Evolutionary conservation across 495 filamentous ascomycete genomes (phyloP).

Genomic region (Parathielavia appendiculata): DNA sequence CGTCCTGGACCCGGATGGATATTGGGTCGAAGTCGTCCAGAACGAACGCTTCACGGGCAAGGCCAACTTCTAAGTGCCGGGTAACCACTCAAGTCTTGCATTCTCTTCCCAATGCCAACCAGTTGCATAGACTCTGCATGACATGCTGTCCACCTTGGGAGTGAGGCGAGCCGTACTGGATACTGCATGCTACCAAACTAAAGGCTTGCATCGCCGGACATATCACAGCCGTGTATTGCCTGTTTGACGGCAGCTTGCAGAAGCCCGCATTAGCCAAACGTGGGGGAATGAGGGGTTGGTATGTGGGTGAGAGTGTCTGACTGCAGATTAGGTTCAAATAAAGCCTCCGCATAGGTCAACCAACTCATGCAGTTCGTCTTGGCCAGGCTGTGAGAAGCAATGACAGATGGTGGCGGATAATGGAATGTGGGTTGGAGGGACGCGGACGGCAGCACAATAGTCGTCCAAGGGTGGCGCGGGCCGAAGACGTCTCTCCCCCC

Average conservation of each 20-base stretch:
- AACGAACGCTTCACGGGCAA: constrained; percentile 55
- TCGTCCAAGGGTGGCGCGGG: background rate
- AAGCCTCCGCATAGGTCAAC: constrained; percentile 14
- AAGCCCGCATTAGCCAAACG: constrained; percentile 36
- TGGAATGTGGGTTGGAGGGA: constrained; percentile 4
- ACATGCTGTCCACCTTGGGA: background rate
- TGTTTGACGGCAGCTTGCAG: constrained; percentile 21
- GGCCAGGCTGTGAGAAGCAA: constrained; percentile 4
- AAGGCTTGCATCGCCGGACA: constrained; percentile 3
- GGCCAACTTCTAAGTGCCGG: constrained; percentile 41
- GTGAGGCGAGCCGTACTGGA: constrained; percentile 4
- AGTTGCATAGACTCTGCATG: constrained; percentile 1
- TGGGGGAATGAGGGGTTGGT: constrained; percentile 33
- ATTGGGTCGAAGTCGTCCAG: constrained; percentile 90
- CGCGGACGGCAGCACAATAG: background rate
- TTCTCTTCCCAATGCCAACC: constrained; percentile 5
- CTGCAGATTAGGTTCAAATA: constrained; percentile 5
- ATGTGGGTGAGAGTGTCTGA: constrained; percentile 10
- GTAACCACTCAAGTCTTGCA: background rate
- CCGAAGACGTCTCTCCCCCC: background rate
- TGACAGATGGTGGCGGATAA: constrained; percentile 16
- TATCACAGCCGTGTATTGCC: background rate
- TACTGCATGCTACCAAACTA: constrained; percentile 9
- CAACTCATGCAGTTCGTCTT: constrained; percentile 8
- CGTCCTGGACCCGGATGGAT: constrained; percentile 84